A percentile compares a stretch with the other conserved stretches of the same genome.
Evolutionary conservation across 1,139 yeast genomes (phyloP).

Genomic region (Saccharomyces hybrid): DNA sequence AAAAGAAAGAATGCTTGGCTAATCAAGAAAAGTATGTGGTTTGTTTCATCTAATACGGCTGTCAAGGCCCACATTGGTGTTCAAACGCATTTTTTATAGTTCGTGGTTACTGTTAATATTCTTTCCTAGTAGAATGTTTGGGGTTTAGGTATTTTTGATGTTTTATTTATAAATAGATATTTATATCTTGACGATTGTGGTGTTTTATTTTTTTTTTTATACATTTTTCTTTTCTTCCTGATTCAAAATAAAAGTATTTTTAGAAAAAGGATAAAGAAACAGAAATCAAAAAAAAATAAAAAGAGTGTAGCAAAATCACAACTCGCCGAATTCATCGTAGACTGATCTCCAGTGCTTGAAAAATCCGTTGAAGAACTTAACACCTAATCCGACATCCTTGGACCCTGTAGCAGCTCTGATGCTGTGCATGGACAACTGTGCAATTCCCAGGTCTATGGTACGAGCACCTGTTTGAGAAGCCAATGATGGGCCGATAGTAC

Average conservation of each 20-base stretch:
- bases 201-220: not conserved
- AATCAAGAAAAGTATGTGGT: not conserved
- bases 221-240: not conserved
- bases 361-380: constrained; percentile 56
- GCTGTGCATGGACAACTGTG: constrained; percentile 76
- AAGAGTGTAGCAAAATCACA: constrained; percentile 22
- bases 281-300: not conserved
- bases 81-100: not conserved
- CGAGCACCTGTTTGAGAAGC: constrained; percentile 63
- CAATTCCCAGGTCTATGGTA: constrained; percentile 68
- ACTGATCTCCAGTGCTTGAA: constrained; percentile 51
- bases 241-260: not conserved
- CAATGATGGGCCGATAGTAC: constrained; percentile 71
- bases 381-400: constrained; percentile 60
- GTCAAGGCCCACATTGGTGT: not conserved
- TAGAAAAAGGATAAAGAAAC: not conserved
- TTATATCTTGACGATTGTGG: not conserved
- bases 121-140: not conserved
- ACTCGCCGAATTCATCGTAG: constrained; percentile 39
- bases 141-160: not conserved
- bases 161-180: not conserved
- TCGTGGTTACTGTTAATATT: too few relatives aligned
- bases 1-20: not conserved
- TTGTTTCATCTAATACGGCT: not conserved
- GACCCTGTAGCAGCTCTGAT: constrained; percentile 70